These are phyloP conservation scores for Myxozyma lipomycoides DNA, from an alignment of 805 yeast species.

Conservation along the genomic window DNA sequence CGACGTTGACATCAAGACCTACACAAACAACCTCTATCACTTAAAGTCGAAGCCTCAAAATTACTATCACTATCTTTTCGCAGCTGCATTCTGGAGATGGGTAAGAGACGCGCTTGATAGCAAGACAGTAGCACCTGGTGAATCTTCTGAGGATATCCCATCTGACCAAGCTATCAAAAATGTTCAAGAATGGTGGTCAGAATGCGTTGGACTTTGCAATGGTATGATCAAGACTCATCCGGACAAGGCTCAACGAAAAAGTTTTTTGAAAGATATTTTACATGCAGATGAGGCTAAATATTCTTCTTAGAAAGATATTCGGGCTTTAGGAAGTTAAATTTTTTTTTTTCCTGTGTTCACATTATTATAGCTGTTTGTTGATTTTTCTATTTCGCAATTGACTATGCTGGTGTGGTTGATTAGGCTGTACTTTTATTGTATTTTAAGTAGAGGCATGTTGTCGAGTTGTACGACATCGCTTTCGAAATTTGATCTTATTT, in stretches of 20 bases:
- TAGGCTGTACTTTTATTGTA: too few relatives aligned
- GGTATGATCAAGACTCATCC: conserved; percentile 13
- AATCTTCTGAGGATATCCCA: not conserved
- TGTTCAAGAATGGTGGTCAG: conserved; percentile 26
- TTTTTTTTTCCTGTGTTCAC: not conserved
- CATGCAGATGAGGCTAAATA: conserved; percentile 22
- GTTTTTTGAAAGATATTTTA: conserved; percentile 20
- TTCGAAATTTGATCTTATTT: not conserved
- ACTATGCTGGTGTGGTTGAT: not conserved
- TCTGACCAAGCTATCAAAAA: conserved; percentile 4
- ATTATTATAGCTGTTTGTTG: not conserved
- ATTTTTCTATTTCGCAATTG: too few relatives aligned
- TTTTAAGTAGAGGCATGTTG: too few relatives aligned
- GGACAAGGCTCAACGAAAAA: conserved; percentile 14
- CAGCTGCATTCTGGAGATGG: conserved; percentile 29
- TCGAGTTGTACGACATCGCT: not conserved
- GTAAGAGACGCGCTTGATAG: conserved; percentile 24
- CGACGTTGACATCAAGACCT: conserved; percentile 23
- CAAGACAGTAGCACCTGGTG: conserved; percentile 10
- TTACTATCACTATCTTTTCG: conserved; percentile 23
- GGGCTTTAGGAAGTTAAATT: not conserved
- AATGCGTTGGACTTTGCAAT: conserved; percentile 23
- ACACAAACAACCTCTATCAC: conserved; percentile 19
- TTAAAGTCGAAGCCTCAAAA: conserved; percentile 20
- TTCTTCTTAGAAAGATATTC: not conserved